These are phyloP conservation scores for Rhizopus microsporus DNA, from an alignment of 371 early-diverging fungal genomes.

Conservation along the genomic window DNA sequence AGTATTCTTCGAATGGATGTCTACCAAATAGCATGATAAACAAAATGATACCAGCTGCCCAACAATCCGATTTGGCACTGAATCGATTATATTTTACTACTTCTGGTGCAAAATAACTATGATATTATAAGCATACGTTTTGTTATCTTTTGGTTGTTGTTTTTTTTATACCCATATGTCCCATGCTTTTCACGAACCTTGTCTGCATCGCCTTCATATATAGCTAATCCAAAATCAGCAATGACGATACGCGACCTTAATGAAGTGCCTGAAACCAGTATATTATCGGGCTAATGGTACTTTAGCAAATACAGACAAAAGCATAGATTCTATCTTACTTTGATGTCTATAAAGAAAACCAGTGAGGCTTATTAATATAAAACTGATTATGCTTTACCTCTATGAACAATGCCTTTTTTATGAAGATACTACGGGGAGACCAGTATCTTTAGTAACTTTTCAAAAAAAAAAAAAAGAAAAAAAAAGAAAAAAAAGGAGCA, in stretches of 20 bases:
- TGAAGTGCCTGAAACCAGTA: background rate
- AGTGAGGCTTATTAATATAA: background rate
- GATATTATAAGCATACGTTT: background rate
- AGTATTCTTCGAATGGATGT: constrained; percentile 9
- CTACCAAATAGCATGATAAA: constrained; percentile 1
- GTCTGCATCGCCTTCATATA: background rate
- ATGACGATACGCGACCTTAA: constrained; percentile 10
- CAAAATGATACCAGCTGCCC: constrained; percentile 14
- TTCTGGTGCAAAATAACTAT: constrained; percentile 17
- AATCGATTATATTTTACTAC: background rate
- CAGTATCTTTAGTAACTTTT: background rate
- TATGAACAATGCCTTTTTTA: constrained; percentile 21
- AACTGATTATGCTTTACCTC: constrained; percentile 6
- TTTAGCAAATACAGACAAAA: background rate
- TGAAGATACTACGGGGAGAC: constrained; percentile 10
- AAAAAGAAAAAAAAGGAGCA: too few species aligned
- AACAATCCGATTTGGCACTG: constrained; percentile 11
- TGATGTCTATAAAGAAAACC: constrained; percentile 10
- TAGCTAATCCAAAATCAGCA: constrained; percentile 16
- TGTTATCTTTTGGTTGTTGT: background rate
- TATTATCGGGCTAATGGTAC: constrained; percentile 14
- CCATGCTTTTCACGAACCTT: background rate
- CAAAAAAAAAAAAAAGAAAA: too few species aligned
- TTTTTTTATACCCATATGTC: background rate
- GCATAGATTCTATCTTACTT: constrained; percentile 1